Base-by-base conservation (phyloP, 805 yeast genomes). In the Candida ortonii region DNA sequence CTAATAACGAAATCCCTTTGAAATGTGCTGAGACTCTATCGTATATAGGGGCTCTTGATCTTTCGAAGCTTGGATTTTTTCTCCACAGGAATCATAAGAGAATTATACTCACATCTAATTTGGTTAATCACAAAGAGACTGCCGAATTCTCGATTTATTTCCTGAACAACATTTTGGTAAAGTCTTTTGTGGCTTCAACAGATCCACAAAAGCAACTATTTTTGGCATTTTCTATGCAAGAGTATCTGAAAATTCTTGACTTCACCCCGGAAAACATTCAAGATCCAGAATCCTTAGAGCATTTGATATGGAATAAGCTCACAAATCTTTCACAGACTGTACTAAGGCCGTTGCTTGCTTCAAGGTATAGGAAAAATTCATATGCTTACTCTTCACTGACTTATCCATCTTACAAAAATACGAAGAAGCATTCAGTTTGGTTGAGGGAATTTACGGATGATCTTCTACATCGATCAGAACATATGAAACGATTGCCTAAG, bases 171-270 rank as follows among this genome's bases (percentile, higher is more conserved):
- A 68, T 76, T 39, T 67, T 93, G n/a, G 82, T 89, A 7, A 87
- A 85, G 21, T 77, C 87, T 1, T 89, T 88, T 58, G 81, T 94
- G 78, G 88, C 96, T 0, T 82, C 96, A 2, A 84, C 82, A 21
- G 88, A 88, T 52, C 96, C 97, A 0, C 73, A 76, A 15, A 76
- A 78, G 30, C 98, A 93, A 56, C 68, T 84, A 38, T 84, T 82
- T 52, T 69, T 88, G 22, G 96, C 96, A 0, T 83, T 76, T 57
- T 83, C 90, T 0, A 85, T 93, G 75, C 99, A 93, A 55, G 93
- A 87, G 43, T 79, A 81, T 30, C 61, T 93, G 33, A 78, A 78
- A 44, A 70, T 77, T 11, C 68, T 87, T 52, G 78, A 73, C 2
- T 58, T 48, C 29, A 41, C 55, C 6, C 44, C 55, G 9, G 47